phyloP scores from a whole-genome alignment of 176 grass and related monocot genomes.

The Dendrocalamus sinicus region DNA sequence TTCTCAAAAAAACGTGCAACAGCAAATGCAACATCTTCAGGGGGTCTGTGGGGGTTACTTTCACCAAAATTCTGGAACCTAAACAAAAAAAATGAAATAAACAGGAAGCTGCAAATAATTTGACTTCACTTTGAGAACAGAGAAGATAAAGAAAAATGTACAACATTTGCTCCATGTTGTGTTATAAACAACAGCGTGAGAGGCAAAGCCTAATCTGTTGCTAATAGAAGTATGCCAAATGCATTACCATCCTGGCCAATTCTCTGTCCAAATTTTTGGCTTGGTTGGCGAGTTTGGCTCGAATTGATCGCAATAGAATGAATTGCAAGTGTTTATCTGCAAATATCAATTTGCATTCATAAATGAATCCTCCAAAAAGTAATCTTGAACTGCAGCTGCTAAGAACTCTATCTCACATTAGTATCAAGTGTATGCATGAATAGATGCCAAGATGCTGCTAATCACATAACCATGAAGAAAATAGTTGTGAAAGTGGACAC shows the following conservation, averaged over 20 bases:
- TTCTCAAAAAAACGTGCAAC: slow-evolving; percentile 96
- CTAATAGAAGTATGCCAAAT: neutral
- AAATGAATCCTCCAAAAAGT: slow-evolving; percentile 16
- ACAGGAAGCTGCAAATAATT: slow-evolving; percentile 14
- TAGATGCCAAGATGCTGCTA: neutral
- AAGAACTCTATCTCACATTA: neutral
- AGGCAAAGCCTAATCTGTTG: neutral
- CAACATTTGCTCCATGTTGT: neutral
- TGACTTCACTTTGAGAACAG: neutral
- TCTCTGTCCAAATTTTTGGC: slow-evolving; percentile 99
- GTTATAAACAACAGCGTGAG: neutral
- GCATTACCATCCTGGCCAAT: slow-evolving; percentile 99
- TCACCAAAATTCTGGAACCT: slow-evolving; percentile 97
- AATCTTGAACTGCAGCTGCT: neutral
- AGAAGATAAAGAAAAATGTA: neutral
- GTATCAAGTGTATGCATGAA: neutral
- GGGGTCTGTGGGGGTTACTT: slow-evolving; percentile 85
- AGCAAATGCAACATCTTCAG: slow-evolving; percentile 95
- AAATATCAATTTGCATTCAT: slow-evolving; percentile 33
- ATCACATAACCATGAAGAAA: neutral
- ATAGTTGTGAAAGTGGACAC: neutral
- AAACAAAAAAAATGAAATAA: slow-evolving; percentile 36
- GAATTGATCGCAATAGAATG: slow-evolving; percentile 88
- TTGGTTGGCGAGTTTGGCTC: slow-evolving; percentile 84
- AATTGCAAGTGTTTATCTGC: slow-evolving; percentile 99